These are phyloP conservation scores for Andalucia godoyi DNA, from an alignment of 78 protist species.

Conservation along the genomic window DNA sequence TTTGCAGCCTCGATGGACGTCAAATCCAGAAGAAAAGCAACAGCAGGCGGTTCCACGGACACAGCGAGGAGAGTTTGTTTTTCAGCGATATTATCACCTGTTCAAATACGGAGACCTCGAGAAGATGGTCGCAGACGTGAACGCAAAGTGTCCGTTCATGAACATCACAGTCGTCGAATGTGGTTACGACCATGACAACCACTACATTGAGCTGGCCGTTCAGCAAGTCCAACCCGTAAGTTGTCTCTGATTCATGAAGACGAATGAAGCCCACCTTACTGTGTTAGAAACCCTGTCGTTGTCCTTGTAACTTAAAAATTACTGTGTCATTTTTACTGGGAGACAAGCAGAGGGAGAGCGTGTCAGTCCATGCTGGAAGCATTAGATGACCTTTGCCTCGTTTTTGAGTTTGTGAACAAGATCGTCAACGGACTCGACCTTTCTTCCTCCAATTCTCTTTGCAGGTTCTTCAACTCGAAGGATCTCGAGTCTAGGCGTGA, in stretches of 20 bases:
- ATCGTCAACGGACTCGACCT: constrained; percentile 35
- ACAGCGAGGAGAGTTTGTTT: background rate
- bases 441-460: background rate
- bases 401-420: constrained; percentile 49
- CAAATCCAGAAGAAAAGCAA: background rate
- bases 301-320: no score
- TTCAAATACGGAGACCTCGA: constrained; percentile 39
- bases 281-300: no score
- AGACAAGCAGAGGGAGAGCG: no score
- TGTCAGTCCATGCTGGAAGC: background rate
- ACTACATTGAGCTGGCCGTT: no score
- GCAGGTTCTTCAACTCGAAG: constrained; percentile 13
- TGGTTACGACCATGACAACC: constrained; percentile 13
- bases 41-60: background rate
- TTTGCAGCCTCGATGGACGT: background rate
- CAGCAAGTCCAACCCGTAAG: no score
- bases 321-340: no score
- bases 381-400: constrained; percentile 27
- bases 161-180: background rate
- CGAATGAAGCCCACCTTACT: no score
- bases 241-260: no score
- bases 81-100: constrained; percentile 43
- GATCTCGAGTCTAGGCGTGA: constrained; percentile 19
- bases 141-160: no score
- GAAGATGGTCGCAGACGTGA: background rate